Evolutionary conservation across 345 rosid genomes (phyloP).

Genomic region (Turnera subulata): DNA sequence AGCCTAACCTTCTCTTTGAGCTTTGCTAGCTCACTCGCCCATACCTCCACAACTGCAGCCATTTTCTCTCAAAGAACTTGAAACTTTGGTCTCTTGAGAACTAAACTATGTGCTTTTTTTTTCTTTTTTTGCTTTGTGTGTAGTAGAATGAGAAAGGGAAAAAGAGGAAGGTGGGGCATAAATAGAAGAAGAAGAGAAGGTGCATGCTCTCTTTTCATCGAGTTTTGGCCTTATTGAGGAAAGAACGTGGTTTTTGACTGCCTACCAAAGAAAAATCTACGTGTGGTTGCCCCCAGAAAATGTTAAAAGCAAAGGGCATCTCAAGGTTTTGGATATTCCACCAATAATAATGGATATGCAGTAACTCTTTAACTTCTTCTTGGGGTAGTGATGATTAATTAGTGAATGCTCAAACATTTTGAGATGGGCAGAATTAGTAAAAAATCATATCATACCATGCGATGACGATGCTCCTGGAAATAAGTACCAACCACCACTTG

Average conservation of each 20-base stretch:
- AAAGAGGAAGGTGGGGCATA: background rate
- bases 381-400: too few relatives aligned
- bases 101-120: background rate
- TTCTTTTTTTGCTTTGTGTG: background rate
- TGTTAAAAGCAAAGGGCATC: background rate
- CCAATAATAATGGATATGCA: background rate
- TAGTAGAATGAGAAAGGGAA: background rate
- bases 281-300: conserved; percentile 17
- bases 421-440: too few relatives aligned
- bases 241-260: background rate
- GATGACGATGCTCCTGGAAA: too few relatives aligned
- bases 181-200: background rate
- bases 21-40: conserved; percentile 52
- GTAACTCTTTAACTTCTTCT: too few relatives aligned
- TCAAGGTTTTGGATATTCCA: conserved; percentile 10
- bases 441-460: too few relatives aligned
- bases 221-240: background rate
- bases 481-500: too few relatives aligned
- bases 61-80: conserved; percentile 11
- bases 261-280: background rate
- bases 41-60: conserved; percentile 50
- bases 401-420: too few relatives aligned
- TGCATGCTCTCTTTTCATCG: too few relatives aligned
- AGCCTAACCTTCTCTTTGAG: conserved; percentile 42
- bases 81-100: background rate